A percentile compares a stretch with the other conserved stretches of the same genome.
Conservation (phyloP, 306 rosid genomes). For the Datisca glomerata region DNA sequence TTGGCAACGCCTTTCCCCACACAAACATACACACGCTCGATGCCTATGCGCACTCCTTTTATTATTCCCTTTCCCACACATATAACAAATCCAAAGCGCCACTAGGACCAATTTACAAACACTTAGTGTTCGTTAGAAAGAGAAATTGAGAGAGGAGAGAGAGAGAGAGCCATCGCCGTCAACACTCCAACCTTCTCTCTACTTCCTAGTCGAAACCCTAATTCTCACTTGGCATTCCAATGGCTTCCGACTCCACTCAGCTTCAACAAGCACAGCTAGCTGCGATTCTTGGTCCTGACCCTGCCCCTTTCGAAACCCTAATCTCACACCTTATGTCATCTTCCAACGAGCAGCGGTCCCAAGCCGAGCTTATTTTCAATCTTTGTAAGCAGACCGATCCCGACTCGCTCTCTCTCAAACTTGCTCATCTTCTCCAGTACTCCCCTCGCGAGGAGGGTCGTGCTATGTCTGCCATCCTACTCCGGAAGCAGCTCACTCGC, state of each 20-base stretch:
- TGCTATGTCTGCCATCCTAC: constrained; percentile 94
- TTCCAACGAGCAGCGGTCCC: constrained; percentile 78
- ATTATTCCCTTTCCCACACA: no score
- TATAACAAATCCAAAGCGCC: no score
- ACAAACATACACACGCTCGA: no score
- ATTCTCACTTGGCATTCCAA: constrained; percentile 16
- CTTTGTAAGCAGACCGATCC: constrained; percentile 96
- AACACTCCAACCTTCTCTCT: background rate
- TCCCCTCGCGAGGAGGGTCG: constrained; percentile 67
- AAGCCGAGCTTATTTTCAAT: constrained; percentile 79
- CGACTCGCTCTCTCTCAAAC: constrained; percentile 59
- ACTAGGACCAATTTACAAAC: no score
- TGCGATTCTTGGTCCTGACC: constrained; percentile 82
- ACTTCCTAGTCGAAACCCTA: background rate
- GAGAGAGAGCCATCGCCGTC: no score
- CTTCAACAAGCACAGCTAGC: constrained; percentile 78
- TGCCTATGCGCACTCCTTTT: no score
- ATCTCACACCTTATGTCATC: constrained; percentile 89
- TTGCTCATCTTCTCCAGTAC: constrained; percentile 73
- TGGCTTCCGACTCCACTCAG: constrained; percentile 73
- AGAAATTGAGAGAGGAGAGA: no score
- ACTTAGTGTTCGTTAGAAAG: background rate
- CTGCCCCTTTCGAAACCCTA: constrained; percentile 57
- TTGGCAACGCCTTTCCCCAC: no score
- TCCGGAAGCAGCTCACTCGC: constrained; percentile 88